phyloP scores from a whole-genome alignment of 768 basidiomycete genomes.

The Scleroderma bovista region DNA sequence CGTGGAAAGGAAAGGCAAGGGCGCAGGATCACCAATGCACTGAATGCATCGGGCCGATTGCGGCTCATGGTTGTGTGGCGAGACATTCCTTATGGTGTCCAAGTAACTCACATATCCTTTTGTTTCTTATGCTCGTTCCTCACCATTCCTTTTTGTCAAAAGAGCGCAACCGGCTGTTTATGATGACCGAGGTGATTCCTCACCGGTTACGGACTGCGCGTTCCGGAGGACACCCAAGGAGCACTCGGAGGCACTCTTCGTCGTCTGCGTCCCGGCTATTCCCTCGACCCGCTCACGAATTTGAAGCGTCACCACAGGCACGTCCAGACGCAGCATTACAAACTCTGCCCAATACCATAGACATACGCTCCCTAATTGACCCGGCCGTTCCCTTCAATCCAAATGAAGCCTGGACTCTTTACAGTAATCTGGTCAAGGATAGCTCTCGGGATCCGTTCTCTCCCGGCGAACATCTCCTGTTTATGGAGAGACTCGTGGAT shows the following conservation, averaged over 20 bases:
- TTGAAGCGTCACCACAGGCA: constrained; percentile 7
- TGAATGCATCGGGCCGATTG: constrained; percentile 20
- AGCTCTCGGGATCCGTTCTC: constrained; percentile 8
- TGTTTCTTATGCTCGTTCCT: constrained; percentile 1
- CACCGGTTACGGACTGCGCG: constrained; percentile 16
- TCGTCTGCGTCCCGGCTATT: constrained; percentile 11
- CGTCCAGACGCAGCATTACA: background rate
- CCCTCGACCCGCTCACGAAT: constrained; percentile 6
- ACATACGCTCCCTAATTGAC: constrained; percentile 18
- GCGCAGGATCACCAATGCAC: constrained; percentile 28
- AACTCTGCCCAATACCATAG: background rate
- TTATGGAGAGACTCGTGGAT: constrained; percentile 20
- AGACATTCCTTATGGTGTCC: constrained; percentile 44
- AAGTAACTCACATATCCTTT: constrained; percentile 19
- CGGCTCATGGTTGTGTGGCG: constrained; percentile 43
- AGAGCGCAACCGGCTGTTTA: constrained; percentile 33
- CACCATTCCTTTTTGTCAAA: constrained; percentile 2
- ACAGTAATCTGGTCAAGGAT: constrained; percentile 14
- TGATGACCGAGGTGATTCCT: constrained; percentile 32
- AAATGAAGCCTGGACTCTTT: constrained; percentile 38
- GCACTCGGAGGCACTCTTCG: constrained; percentile 18
- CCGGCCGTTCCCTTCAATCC: constrained; percentile 24
- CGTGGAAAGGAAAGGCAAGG: constrained; percentile 50
- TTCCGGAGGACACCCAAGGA: constrained; percentile 11
- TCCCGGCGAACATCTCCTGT: constrained; percentile 20